Percentiles rank a stretch among this genome's conserved stretches.
Conservation (phyloP, 169 alveolate species). For the Cryptosporidium baileyi region DNA sequence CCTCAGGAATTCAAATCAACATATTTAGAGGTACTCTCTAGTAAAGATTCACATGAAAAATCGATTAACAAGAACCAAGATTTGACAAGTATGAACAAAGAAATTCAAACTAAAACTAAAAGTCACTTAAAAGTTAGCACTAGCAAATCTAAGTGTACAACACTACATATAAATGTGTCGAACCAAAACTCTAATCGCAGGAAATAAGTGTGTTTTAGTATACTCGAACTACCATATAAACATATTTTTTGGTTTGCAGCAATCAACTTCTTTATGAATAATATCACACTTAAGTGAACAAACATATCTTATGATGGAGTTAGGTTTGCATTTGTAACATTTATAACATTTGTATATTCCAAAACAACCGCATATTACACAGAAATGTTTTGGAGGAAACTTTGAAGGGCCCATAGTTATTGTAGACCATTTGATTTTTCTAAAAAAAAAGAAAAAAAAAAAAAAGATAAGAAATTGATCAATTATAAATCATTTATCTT, state of each 20-base stretch:
- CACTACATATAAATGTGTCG: constrained; percentile 27
- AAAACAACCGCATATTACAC: constrained; percentile 59
- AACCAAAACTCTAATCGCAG: constrained; percentile 56
- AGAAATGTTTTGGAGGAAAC: constrained; percentile 37
- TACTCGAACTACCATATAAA: constrained; percentile 21
- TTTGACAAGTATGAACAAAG: no score
- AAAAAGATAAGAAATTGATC: not conserved
- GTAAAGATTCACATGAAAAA: not conserved
- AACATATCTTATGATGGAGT: constrained; percentile 60
- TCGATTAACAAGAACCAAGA: no score
- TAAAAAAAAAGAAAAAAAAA: not conserved
- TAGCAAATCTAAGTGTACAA: not conserved
- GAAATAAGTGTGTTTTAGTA: constrained; percentile 4
- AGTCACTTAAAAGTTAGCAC: no score
- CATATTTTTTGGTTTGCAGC: constrained; percentile 53
- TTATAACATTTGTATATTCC: constrained; percentile 59
- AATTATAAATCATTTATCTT: not conserved
- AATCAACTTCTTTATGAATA: constrained; percentile 57
- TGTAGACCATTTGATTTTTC: constrained; percentile 46
- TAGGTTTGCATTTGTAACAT: constrained; percentile 49
- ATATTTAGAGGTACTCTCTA: constrained; percentile 11
- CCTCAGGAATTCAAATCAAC: constrained; percentile 13
- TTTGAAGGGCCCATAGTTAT: constrained; percentile 52
- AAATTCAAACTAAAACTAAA: no score
- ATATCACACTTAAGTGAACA: constrained; percentile 46